These are phyloP conservation scores for Trichoderma gracile DNA, from an alignment of 2,329 filamentous ascomycete species.

Conservation along the genomic window DNA sequence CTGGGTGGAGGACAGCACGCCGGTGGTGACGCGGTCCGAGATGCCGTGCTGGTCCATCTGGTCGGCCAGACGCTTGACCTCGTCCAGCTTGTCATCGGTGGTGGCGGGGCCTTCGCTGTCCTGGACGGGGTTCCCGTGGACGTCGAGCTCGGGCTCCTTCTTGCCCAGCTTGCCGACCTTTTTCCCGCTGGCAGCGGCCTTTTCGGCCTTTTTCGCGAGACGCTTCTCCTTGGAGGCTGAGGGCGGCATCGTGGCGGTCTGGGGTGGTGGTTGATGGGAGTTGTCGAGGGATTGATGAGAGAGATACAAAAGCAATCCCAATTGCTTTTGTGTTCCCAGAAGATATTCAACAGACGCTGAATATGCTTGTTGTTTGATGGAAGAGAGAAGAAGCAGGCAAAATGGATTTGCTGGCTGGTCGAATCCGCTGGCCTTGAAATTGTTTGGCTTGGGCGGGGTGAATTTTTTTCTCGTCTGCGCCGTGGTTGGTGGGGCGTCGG, in stretches of 20 bases:
- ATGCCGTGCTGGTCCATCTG: slow-evolving; percentile 97
- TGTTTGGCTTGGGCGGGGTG: slow-evolving; percentile 39
- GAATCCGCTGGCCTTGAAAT: slow-evolving; percentile 22
- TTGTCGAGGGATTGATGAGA: slow-evolving; percentile 7
- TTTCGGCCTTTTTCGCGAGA: slow-evolving; percentile 70
- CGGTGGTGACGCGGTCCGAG: slow-evolving; percentile 96
- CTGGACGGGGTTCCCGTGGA: slow-evolving; percentile 56
- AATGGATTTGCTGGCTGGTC: slow-evolving; percentile 6
- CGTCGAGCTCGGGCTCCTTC: slow-evolving; percentile 66
- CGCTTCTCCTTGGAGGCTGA: slow-evolving; percentile 67
- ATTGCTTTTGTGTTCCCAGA: slow-evolving; percentile 8
- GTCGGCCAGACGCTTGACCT: slow-evolving; percentile 81
- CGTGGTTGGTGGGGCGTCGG: slow-evolving; percentile 42
- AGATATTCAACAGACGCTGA: slow-evolving; percentile 20
- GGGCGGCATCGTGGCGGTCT: slow-evolving; percentile 60
- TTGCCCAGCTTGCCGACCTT: slow-evolving; percentile 73
- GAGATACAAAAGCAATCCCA: slow-evolving; percentile 21
- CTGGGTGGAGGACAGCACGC: slow-evolving; percentile 83
- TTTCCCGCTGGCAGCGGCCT: slow-evolving; percentile 72
- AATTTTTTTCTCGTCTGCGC: slow-evolving; percentile 41
- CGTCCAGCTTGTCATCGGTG: slow-evolving; percentile 70
- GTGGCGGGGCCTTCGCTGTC: slow-evolving; percentile 66
- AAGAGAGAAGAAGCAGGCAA: slow-evolving; percentile 26
- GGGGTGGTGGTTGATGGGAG: slow-evolving; percentile 6
- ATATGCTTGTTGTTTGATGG: slow-evolving; percentile 15